A percentile compares a stretch with the other conserved stretches of the same genome.
phyloP scores from a whole-genome alignment of 176 grass and related monocot species.

The Aechmea fasciata region DNA sequence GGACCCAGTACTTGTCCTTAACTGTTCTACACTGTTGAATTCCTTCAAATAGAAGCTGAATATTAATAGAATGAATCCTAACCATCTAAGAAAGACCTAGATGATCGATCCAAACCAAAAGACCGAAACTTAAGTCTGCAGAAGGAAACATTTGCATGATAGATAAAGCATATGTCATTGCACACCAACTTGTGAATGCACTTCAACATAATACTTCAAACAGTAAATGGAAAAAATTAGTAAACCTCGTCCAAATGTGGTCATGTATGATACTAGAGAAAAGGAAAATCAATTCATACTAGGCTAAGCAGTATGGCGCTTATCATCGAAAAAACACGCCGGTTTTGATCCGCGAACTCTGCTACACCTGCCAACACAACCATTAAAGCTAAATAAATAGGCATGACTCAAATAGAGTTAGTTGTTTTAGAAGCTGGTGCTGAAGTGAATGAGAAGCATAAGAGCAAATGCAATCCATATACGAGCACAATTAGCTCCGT shows the following conservation, averaged over 20 bases:
- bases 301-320: conserved; percentile 81
- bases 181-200: background rate
- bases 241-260: background rate
- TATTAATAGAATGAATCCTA: background rate
- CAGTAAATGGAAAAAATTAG: background rate
- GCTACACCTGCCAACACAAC: conserved; percentile 45
- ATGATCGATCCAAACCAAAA: background rate
- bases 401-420: background rate
- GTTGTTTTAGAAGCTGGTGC: background rate
- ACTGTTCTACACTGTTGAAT: too few relatives aligned
- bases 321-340: conserved; percentile 59
- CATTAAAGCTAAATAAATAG: background rate
- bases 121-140: background rate
- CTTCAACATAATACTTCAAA: background rate
- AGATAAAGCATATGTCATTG: too few relatives aligned
- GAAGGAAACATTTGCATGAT: background rate
- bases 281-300: conserved; percentile 36
- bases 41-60: background rate
- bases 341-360: conserved; percentile 71
- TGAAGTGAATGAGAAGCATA: too few relatives aligned
- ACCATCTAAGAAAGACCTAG: too few relatives aligned
- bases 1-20: too few relatives aligned
- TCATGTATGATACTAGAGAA: background rate
- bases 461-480: background rate
- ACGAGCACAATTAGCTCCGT: background rate